These are phyloP conservation scores for Penstemon davidsonii DNA, from an alignment of 257 asterid genomes.

Conservation along the genomic window DNA sequence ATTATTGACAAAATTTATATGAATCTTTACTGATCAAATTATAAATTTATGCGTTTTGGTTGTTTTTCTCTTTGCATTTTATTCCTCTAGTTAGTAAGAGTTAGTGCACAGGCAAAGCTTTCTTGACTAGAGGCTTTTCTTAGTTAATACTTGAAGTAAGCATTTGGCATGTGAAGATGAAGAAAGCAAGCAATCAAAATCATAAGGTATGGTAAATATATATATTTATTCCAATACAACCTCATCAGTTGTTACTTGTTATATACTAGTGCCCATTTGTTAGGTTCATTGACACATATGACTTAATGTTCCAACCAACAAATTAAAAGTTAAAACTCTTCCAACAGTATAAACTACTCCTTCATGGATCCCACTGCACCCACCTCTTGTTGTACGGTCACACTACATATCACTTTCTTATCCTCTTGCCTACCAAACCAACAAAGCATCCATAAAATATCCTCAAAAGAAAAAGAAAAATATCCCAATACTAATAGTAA, in stretches of 20 bases:
- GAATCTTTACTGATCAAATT: too few species aligned
- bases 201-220: background rate
- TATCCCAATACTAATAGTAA: background rate
- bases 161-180: background rate
- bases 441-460: slow-evolving; percentile 31
- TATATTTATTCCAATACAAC: slow-evolving; percentile 4
- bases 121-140: background rate
- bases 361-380: slow-evolving; percentile 57
- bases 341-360: slow-evolving; percentile 46
- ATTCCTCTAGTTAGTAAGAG: too few species aligned
- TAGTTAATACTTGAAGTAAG: background rate
- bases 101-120: background rate
- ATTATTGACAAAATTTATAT: too few species aligned
- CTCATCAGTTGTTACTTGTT: slow-evolving; percentile 28
- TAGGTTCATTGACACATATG: slow-evolving; percentile 18
- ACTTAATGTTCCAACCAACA: slow-evolving; percentile 40
- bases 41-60: too few species aligned
- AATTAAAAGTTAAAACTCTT: slow-evolving; percentile 37
- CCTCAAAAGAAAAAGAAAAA: background rate
- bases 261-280: background rate
- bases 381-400: slow-evolving; percentile 61
- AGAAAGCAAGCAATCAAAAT: background rate
- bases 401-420: slow-evolving; percentile 44
- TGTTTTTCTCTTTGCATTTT: too few species aligned
- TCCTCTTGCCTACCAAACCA: slow-evolving; percentile 44